Evolutionary conservation across 148 eudicot genomes (phyloP), one percentile per base, ranked within the genome.

Genomic region (Rhododendron simsii): DNA sequence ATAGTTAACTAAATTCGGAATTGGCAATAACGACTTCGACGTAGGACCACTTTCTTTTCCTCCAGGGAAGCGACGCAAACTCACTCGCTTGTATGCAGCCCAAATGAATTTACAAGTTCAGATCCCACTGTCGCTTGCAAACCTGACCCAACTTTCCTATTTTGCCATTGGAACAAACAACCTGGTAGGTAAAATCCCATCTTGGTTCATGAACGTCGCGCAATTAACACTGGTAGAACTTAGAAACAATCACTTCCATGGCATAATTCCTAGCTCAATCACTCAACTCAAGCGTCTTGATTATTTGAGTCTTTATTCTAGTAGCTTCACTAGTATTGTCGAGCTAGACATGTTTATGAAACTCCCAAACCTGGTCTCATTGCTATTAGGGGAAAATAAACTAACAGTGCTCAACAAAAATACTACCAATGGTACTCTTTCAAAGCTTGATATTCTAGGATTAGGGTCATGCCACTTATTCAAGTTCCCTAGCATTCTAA

Each of bases 161-260:
- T 48, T 48, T 8, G 23, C 4, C 51, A 23, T 91, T 10, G 9
- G 33, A 33, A 33, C 33, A 1, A 91, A 87, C 59, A 59, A 84
- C 16, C 48, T 89, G 21, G 15, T n/a, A 21, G 88, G 89, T 81
- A 41, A 61, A 28, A 81, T 91, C 7, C 85, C 88, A 26, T 50
- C 69, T 8, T 81, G 57, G 44, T 18, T 86, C 9, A 37, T 3
- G 84, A 86, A 86, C 63, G 89, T 65, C n/a, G n/a, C n/a, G n/a
- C n/a, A n/a, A n/a, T n/a, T n/a, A n/a, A n/a, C n/a, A n/a, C n/a
- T n/a, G n/a, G n/a, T n/a, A n/a, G n/a, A n/a, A n/a, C n/a, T n/a
- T n/a, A n/a, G n/a, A n/a, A n/a, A n/a, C n/a, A n/a, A n/a, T n/a
- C 44, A 73, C 33, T 37, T 91, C 0, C 80, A 57, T 1, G 92